Conservation (phyloP, 306 rosid species). For the Hippophae tibetana region DNA sequence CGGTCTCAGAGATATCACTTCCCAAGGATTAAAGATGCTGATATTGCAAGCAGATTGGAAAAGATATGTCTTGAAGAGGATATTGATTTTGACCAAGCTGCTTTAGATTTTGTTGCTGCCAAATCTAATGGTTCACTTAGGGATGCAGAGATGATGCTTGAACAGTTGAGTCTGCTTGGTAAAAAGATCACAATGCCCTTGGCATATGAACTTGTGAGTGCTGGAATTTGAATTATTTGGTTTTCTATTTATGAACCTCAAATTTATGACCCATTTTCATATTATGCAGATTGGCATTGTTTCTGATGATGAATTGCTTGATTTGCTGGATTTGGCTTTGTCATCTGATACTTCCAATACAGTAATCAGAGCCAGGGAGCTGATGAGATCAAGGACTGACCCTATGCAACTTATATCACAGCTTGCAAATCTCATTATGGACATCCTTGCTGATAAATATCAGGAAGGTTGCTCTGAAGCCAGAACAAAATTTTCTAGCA, state of each 20-base stretch:
- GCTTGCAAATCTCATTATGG: slow-evolving; percentile 80
- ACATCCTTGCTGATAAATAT: slow-evolving; percentile 68
- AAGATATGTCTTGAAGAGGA: slow-evolving; percentile 56
- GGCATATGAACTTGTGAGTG: slow-evolving; percentile 74
- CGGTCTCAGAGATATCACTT: slow-evolving; percentile 67
- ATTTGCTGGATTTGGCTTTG: slow-evolving; percentile 76
- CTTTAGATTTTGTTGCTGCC: slow-evolving; percentile 57
- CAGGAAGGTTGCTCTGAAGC: slow-evolving; percentile 42
- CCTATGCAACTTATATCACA: slow-evolving; percentile 80
- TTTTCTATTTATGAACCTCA: background rate
- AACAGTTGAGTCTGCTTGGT: slow-evolving; percentile 80
- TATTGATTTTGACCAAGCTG: slow-evolving; percentile 56
- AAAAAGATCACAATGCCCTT: slow-evolving; percentile 48
- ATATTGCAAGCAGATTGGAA: slow-evolving; percentile 46
- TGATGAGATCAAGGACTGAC: slow-evolving; percentile 73
- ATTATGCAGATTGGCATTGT: slow-evolving; percentile 68
- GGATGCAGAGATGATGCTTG: slow-evolving; percentile 92
- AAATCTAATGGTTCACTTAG: slow-evolving; percentile 74
- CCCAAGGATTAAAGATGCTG: slow-evolving; percentile 58
- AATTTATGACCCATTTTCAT: slow-evolving; percentile 6
- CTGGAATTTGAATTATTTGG: slow-evolving; percentile 4
- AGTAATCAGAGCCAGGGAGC: slow-evolving; percentile 64
- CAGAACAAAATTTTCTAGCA: slow-evolving; percentile 34
- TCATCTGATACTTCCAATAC: slow-evolving; percentile 75
- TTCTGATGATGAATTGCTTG: slow-evolving; percentile 72